These are phyloP conservation scores for Mycosphaerelloides madeirae DNA, from an alignment of 2,329 filamentous ascomycete genomes.

Conservation along the genomic window DNA sequence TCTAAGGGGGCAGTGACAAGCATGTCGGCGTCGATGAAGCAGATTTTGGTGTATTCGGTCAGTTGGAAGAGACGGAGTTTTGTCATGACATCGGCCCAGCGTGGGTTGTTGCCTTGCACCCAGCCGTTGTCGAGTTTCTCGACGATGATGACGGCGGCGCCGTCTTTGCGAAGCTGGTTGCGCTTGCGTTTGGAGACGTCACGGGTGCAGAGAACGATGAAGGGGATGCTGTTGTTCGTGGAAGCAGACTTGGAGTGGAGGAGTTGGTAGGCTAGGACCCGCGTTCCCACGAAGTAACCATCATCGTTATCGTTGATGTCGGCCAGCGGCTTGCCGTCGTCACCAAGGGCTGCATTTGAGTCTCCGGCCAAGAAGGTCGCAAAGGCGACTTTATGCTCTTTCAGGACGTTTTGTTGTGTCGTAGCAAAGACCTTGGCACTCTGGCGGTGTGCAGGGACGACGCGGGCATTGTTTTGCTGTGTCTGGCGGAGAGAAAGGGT, in stretches of 20 bases:
- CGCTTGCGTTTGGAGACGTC: conserved; percentile 33
- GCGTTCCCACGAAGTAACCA: conserved; percentile 33
- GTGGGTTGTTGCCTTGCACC: conserved; percentile 24
- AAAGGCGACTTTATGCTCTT: conserved; percentile 33
- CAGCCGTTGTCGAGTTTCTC: conserved; percentile 31
- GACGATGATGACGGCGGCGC: conserved; percentile 34
- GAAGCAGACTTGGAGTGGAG: conserved; percentile 33
- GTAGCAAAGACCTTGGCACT: conserved; percentile 4
- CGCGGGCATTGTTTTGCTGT: conserved; percentile 11
- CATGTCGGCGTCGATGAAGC: conserved; percentile 34
- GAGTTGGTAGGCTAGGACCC: conserved; percentile 36
- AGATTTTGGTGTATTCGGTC: conserved; percentile 31
- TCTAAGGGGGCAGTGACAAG: conserved; percentile 27
- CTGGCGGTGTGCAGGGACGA: background rate
- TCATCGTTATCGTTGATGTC: conserved; percentile 29
- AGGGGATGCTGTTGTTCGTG: conserved; percentile 35
- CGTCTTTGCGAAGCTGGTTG: conserved; percentile 33
- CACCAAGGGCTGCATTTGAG: conserved; percentile 16
- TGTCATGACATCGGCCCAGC: conserved; percentile 35
- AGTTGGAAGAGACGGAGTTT: conserved; percentile 36
- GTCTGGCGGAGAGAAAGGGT: conserved; percentile 27
- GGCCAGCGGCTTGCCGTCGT: conserved; percentile 22
- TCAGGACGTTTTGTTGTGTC: conserved; percentile 13
- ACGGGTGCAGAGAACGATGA: conserved; percentile 35
- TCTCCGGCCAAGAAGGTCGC: conserved; percentile 36